phyloP scores from a whole-genome alignment of 2,329 filamentous ascomycete genomes.

The Botrytis paeoniae region DNA sequence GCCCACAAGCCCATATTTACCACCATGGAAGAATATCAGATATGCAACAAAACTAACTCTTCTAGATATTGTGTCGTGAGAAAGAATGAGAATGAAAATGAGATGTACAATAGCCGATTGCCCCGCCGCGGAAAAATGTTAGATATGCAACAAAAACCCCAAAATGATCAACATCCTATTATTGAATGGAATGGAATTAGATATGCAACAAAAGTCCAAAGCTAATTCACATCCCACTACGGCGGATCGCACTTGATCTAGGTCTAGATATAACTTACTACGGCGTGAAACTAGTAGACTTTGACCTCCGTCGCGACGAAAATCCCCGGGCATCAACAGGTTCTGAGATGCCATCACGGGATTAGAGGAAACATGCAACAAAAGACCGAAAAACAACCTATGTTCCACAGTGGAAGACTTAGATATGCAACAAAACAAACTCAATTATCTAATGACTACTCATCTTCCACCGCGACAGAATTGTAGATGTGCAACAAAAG shows the following conservation, averaged over 20 bases:
- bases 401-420: background rate
- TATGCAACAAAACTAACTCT: background rate
- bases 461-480: background rate
- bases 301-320: background rate
- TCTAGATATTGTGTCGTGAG: too few relatives aligned
- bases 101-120: background rate
- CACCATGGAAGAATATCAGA: background rate
- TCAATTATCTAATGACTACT: background rate
- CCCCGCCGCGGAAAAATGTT: background rate
- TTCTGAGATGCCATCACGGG: background rate
- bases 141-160: background rate
- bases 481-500: background rate
- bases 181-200: background rate
- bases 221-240: background rate
- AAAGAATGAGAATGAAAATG: background rate
- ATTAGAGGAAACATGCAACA: background rate
- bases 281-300: background rate
- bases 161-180: too few relatives aligned
- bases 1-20: rapidly evolving
- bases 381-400: background rate
- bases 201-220: background rate
- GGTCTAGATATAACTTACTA: background rate
- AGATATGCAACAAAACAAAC: background rate
- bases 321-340: background rate
- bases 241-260: background rate